Percentiles rank a stretch among this genome's conserved stretches.
Evolutionary conservation across 2,329 filamentous ascomycete species (phyloP).

Genomic region (Sclerotinia trifoliorum): DNA sequence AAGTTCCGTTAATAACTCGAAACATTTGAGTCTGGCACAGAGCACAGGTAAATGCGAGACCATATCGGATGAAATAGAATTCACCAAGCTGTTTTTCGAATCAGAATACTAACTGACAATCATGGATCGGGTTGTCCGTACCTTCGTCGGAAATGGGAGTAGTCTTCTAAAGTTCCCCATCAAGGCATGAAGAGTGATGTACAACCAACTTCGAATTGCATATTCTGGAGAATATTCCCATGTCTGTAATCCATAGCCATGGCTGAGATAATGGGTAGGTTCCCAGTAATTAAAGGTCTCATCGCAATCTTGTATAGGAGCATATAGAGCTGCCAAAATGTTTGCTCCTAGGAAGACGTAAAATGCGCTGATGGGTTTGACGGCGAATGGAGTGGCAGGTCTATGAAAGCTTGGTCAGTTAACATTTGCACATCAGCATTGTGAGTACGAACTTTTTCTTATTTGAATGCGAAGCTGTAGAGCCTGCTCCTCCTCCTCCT

Average conservation of each 20-base stretch:
- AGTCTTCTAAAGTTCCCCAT: constrained; percentile 66
- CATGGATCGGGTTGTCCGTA: constrained; percentile 30
- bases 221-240: constrained; percentile 98
- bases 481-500: constrained; percentile 1
- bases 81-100: constrained; percentile 54
- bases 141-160: constrained; percentile 60
- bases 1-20: constrained; percentile 68
- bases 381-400: constrained; percentile 54
- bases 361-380: constrained; percentile 74
- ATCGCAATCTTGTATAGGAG: constrained; percentile 96
- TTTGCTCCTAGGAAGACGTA: constrained; percentile 76
- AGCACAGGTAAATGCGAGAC: constrained; percentile 74
- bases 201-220: constrained; percentile 93
- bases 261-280: constrained; percentile 87
- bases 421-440: not conserved
- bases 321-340: constrained; percentile 72
- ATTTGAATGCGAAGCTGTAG: constrained; percentile 24
- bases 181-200: constrained; percentile 75
- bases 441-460: constrained; percentile 33
- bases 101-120: constrained; percentile 19
- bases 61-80: constrained; percentile 83
- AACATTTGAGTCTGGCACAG: constrained; percentile 80
- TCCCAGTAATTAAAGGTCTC: constrained; percentile 99
- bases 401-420: constrained; percentile 32
- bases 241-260: constrained; percentile 91